A percentile compares a stretch with the other conserved stretches of the same genome.
Conservation (phyloP, 192 early-diverging fungal genomes). For the Coemansia sp. region DNA sequence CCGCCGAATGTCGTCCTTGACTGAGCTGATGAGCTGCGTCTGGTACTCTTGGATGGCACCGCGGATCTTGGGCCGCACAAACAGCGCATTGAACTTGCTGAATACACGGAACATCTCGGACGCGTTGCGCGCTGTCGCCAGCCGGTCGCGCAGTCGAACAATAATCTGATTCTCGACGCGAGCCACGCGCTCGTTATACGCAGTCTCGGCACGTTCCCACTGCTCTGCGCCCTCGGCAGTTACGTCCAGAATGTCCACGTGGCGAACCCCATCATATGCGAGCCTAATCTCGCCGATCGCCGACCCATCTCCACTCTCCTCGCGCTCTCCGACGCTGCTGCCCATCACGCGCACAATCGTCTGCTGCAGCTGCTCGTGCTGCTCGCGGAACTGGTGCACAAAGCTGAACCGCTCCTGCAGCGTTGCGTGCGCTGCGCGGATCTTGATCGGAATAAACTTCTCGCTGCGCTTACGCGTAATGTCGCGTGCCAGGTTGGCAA, state of each 20-base stretch:
- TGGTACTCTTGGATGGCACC: slow-evolving; percentile 99
- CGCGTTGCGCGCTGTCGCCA: slow-evolving; percentile 94
- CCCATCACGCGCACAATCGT: slow-evolving; percentile 94
- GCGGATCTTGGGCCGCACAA: slow-evolving; percentile 99
- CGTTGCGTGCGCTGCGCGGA: slow-evolving; percentile 84
- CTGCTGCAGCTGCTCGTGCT: slow-evolving; percentile 97
- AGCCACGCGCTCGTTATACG: slow-evolving; percentile 93
- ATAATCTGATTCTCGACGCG: slow-evolving; percentile 99
- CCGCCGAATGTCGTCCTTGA: slow-evolving; percentile 96
- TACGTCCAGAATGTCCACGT: slow-evolving; percentile 93
- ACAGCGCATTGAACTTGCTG: slow-evolving; percentile 99
- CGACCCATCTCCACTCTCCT: slow-evolving; percentile 62
- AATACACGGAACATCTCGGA: slow-evolving; percentile 99
- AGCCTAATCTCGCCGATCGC: slow-evolving; percentile 84
- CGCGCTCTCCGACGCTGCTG: slow-evolving; percentile 48
- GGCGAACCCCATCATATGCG: slow-evolving; percentile 91
- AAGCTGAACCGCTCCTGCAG: slow-evolving; percentile 93
- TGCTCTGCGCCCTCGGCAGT: slow-evolving; percentile 88
- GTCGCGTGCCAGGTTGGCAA: slow-evolving; percentile 91
- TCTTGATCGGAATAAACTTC: slow-evolving; percentile 94
- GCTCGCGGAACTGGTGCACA: slow-evolving; percentile 87
- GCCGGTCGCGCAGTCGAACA: slow-evolving; percentile 82
- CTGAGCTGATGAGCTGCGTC: slow-evolving; percentile 93
- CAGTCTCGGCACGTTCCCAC: slow-evolving; percentile 87
- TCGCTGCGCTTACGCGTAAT: slow-evolving; percentile 89